A percentile compares a stretch with the other conserved stretches of the same genome.
phyloP scores from a whole-genome alignment of 1,284 basidiomycete genomes.

The Sutorius eximius region DNA sequence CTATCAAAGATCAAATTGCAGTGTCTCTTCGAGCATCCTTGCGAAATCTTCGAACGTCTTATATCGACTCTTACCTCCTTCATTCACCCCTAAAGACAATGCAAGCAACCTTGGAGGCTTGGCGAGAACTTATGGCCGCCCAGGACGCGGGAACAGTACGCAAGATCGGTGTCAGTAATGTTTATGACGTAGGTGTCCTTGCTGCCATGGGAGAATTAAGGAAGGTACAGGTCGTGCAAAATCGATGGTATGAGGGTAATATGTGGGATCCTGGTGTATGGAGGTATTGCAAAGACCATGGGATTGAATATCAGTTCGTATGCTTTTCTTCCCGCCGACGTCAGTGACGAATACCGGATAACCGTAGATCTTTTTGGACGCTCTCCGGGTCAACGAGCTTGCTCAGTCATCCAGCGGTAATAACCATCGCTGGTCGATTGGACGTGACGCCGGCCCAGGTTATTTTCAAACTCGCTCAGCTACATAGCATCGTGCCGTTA shows the following conservation, averaged over 20 bases:
- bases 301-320: slow-evolving; percentile 72
- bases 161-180: slow-evolving; percentile 74
- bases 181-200: slow-evolving; percentile 63
- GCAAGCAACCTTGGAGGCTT: slow-evolving; percentile 64
- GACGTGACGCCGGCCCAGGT: slow-evolving; percentile 62
- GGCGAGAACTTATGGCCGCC: slow-evolving; percentile 57
- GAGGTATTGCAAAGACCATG: slow-evolving; percentile 53
- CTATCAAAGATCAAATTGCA: slow-evolving; percentile 60
- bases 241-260: slow-evolving; percentile 81
- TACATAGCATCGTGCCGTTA: slow-evolving; percentile 58
- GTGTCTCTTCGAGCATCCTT: slow-evolving; percentile 67
- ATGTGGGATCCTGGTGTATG: slow-evolving; percentile 67
- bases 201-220: slow-evolving; percentile 52
- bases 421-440: slow-evolving; percentile 45
- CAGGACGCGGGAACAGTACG: slow-evolving; percentile 63
- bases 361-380: slow-evolving; percentile 79
- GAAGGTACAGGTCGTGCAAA: slow-evolving; percentile 72
- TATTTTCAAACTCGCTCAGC: slow-evolving; percentile 66
- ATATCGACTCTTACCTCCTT: slow-evolving; percentile 73
- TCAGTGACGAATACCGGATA: slow-evolving; percentile 5
- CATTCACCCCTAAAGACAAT: slow-evolving; percentile 70
- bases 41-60: slow-evolving; percentile 63
- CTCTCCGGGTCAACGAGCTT: slow-evolving; percentile 72
- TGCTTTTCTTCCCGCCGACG: background rate
- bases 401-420: slow-evolving; percentile 49